Base-by-base conservation (phyloP, 2,329 filamentous ascomycete genomes). In the Phialocephala subalpina region DNA sequence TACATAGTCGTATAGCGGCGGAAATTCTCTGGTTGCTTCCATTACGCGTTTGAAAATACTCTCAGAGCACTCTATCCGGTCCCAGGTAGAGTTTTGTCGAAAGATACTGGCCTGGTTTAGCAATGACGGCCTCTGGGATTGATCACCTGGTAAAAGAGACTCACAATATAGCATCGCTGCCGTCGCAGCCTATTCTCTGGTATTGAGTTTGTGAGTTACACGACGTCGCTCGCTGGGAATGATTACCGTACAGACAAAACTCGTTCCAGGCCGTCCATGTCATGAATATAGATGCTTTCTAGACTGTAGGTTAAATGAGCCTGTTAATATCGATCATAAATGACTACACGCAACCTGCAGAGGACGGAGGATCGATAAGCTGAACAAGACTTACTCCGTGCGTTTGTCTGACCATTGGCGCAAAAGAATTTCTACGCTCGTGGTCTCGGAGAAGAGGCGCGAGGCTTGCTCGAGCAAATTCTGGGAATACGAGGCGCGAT, bases 81-180 rank as follows among this genome's bases (percentile, higher is more conserved):
- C 45, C 45, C 45, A 49, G 45, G 45, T 49, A 49, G 7, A 49
- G n/a, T 20, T 49, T 49, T 49, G 45, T 49, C 45, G 45, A 49
- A 49, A 49, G 45, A 49, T 49, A 49, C 45, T 49, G 45, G 8
- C n/a, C 45, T 25, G 7, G n/a, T 20, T 49, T 49, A 49, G 45
- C 45, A 49, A 49, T 49, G 45, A 49, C n/a, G 18, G 16, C n/a
- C 8, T 49, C 18, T n/a, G 45, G 45, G 7, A 14, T 38, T 38
- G 35, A 38, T 38, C 14, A 14, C 7, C 35, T 14, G 7, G 14
- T 7, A 8, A 8, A 49, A 49, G 45, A 20, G 7, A 49, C 45
- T 49, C n/a, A 49, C 45, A 49, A 49, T 49, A 49, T 20, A 49
- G 45, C 45, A 49, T 49, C 45, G 45, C 8, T 49, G 45, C 22